Evolutionary conservation across 768 basidiomycete species (phyloP).

Genomic region (Paxillus ammoniavirescens): DNA sequence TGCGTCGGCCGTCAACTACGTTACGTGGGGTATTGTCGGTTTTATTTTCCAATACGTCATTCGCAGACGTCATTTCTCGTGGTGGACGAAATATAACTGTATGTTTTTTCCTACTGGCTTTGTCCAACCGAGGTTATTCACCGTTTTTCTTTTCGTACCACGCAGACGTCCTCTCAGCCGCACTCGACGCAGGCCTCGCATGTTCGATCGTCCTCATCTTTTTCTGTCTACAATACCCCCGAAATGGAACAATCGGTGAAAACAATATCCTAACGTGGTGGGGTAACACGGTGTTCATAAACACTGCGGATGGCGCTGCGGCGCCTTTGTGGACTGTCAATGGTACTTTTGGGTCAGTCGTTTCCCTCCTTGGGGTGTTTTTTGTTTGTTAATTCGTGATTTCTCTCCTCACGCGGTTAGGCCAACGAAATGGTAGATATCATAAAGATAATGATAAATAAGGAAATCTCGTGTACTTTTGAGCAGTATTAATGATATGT

Average conservation of each 20-base stretch:
- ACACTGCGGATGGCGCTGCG: slow-evolving; percentile 29
- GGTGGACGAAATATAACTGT: slow-evolving; percentile 62
- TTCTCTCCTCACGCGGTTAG: neutral
- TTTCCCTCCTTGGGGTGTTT: neutral
- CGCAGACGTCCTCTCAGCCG: slow-evolving; percentile 64
- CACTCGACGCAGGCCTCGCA: slow-evolving; percentile 68
- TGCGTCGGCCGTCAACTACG: slow-evolving; percentile 62
- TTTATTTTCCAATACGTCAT: slow-evolving; percentile 67
- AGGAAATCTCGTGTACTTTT: no score
- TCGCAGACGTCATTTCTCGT: slow-evolving; percentile 60
- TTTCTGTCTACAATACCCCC: slow-evolving; percentile 63
- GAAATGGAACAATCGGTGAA: slow-evolving; percentile 56
- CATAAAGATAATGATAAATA: neutral
- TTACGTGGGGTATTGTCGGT: slow-evolving; percentile 65
- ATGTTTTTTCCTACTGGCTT: slow-evolving; percentile 12
- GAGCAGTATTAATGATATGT: no score
- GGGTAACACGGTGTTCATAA: slow-evolving; percentile 52
- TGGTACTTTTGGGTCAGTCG: slow-evolving; percentile 30
- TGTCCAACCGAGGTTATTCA: neutral
- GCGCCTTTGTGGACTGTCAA: slow-evolving; percentile 11
- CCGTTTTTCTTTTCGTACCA: neutral
- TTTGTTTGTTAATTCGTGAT: no score
- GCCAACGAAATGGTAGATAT: neutral
- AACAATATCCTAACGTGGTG: slow-evolving; percentile 62
- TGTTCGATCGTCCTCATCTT: slow-evolving; percentile 55